Percentiles rank a stretch among this genome's conserved stretches.
Conservation (phyloP, 2,329 filamentous ascomycete genomes). For the Paramyrothecium sp. region DNA sequence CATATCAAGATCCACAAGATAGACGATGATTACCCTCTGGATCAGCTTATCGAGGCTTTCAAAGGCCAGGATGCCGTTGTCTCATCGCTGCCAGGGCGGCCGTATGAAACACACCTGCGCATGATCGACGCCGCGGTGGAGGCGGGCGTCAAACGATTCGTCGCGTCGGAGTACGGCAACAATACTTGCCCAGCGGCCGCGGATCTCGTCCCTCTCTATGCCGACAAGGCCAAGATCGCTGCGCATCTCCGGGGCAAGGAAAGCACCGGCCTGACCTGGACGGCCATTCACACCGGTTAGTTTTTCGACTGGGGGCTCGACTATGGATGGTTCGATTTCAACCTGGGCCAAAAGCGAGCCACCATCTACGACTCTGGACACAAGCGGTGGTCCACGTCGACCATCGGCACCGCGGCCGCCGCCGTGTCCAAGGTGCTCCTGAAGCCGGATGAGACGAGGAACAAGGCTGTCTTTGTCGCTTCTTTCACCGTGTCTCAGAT, state of each 20-base stretch:
- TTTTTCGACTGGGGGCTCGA: constrained; percentile 49
- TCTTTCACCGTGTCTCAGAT: constrained; percentile 49
- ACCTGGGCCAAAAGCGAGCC: constrained; percentile 35
- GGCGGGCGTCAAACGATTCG: constrained; percentile 27
- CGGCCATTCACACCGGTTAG: constrained; percentile 44
- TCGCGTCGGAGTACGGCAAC: constrained; percentile 45
- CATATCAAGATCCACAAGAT: constrained; percentile 3
- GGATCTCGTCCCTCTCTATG: constrained; percentile 1
- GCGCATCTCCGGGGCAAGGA: constrained; percentile 23
- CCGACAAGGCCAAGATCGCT: constrained; percentile 1
- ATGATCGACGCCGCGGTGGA: constrained; percentile 51
- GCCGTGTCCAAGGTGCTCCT: constrained; percentile 11
- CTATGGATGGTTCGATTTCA: constrained; percentile 21
- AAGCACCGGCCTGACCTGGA: constrained; percentile 44
- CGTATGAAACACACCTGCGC: constrained; percentile 36
- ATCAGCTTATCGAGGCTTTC: constrained; percentile 9
- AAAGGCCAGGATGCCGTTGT: constrained; percentile 24
- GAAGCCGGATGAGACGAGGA: constrained; percentile 11
- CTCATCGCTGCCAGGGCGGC: constrained; percentile 30
- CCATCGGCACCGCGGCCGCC: constrained; percentile 8
- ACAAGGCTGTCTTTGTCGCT: constrained; percentile 21
- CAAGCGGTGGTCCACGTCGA: constrained; percentile 8
- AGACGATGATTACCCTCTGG: constrained; percentile 2
- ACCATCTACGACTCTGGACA: constrained; percentile 12
- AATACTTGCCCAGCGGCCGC: not conserved